phyloP scores from a whole-genome alignment of 768 basidiomycete species.

The Chalciporus piperatus region DNA sequence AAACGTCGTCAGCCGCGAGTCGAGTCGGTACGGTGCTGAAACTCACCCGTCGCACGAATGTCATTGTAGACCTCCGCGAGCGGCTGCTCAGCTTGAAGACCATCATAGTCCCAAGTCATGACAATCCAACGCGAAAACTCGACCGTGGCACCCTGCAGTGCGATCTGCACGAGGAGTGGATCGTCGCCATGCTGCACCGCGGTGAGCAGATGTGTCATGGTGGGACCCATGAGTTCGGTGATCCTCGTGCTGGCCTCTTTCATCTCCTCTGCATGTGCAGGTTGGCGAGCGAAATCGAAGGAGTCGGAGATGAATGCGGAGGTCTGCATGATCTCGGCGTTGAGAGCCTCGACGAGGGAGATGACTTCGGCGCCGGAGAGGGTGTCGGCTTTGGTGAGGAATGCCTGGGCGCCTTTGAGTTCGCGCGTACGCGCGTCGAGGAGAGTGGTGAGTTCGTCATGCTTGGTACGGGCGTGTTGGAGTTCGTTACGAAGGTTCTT shows the following conservation, averaged over 20 bases:
- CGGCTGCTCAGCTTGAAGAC: slow-evolving; percentile 27
- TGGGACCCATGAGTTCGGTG: slow-evolving; percentile 31
- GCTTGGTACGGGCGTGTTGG: slow-evolving; percentile 22
- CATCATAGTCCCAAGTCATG: slow-evolving; percentile 34
- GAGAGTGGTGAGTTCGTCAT: slow-evolving; percentile 28
- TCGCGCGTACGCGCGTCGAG: slow-evolving; percentile 37
- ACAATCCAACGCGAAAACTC: slow-evolving; percentile 34
- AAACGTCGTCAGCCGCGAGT: slow-evolving; percentile 10
- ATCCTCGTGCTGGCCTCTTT: slow-evolving; percentile 28
- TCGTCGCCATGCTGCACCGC: slow-evolving; percentile 27
- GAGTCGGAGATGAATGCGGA: slow-evolving; percentile 44
- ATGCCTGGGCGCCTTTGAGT: slow-evolving; percentile 41
- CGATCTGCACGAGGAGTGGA: slow-evolving; percentile 40
- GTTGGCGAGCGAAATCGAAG: slow-evolving; percentile 30
- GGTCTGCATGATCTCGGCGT: slow-evolving; percentile 47
- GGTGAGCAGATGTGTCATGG: slow-evolving; percentile 23
- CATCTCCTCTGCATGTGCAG: slow-evolving; percentile 19
- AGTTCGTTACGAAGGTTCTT: slow-evolving; percentile 27
- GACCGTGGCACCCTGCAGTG: slow-evolving; percentile 33
- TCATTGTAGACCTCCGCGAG: slow-evolving; percentile 35
- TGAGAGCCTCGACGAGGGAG: slow-evolving; percentile 38
- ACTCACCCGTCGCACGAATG: slow-evolving; percentile 47
- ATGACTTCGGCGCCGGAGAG: slow-evolving; percentile 46
- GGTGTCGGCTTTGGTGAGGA: slow-evolving; percentile 42
- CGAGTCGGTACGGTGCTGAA: no score